A percentile compares a stretch with the other conserved stretches of the same genome.
Conservation (phyloP, 2,329 filamentous ascomycete species). For the Fusarium penzigii region DNA sequence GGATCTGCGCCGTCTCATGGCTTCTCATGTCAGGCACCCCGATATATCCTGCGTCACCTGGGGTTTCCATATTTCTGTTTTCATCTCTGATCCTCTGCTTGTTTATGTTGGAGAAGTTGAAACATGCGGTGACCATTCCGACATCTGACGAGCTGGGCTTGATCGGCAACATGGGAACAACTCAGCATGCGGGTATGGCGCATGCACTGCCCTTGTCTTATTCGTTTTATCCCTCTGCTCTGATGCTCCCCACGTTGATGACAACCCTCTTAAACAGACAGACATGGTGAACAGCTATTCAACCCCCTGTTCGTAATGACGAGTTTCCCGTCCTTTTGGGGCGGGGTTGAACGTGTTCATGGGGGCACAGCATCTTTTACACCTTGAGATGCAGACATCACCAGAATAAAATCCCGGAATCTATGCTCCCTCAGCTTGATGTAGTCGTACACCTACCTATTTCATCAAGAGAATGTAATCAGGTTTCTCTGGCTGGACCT, state of each 20-base stretch:
- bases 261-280: background rate
- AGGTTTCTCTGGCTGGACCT: no score
- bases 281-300: no score
- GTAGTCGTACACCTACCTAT: background rate
- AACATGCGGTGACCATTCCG: background rate
- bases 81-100: background rate
- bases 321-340: background rate
- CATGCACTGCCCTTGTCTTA: background rate
- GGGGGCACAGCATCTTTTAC: no score
- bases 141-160: background rate
- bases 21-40: conserved; percentile 20
- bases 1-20: conserved; percentile 18
- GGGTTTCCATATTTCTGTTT: conserved; percentile 1
- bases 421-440: background rate
- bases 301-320: background rate
- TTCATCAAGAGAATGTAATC: background rate
- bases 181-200: background rate
- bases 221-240: background rate
- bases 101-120: conserved; percentile 6
- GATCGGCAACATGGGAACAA: background rate
- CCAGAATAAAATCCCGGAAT: background rate
- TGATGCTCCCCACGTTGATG: background rate
- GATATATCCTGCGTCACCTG: conserved; percentile 14
- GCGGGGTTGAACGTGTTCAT: background rate
- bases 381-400: background rate